These are phyloP conservation scores for Citrus glauca DNA, from an alignment of 345 rosid genomes.

Conservation along the genomic window DNA sequence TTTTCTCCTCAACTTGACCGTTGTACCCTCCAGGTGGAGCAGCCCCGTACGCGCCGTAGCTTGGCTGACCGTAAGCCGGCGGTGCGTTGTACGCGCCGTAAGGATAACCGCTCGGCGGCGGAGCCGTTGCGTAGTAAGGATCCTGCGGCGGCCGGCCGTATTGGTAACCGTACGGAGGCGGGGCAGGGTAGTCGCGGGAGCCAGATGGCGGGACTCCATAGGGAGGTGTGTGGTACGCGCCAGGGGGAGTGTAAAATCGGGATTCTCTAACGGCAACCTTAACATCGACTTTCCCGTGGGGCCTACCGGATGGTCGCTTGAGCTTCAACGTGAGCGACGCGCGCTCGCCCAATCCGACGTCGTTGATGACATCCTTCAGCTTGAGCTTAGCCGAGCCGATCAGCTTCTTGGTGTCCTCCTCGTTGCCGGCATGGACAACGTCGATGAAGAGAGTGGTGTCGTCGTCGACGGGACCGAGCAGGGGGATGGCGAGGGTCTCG, in stretches of 20 bases:
- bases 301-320: conserved; percentile 88
- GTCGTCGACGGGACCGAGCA: conserved; percentile 34
- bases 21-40: conserved; percentile 1
- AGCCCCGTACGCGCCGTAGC: conserved; percentile 13
- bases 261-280: conserved; percentile 40
- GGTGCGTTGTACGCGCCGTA: conserved; percentile 24
- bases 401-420: conserved; percentile 66
- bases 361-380: conserved; percentile 58
- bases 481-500: conserved; percentile 43
- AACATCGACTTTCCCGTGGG: conserved; percentile 79
- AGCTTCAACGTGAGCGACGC: conserved; percentile 37
- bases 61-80: conserved; percentile 24
- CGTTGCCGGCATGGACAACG: conserved; percentile 66
- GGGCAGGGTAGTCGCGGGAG: conserved; percentile 30
- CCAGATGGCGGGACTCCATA: conserved; percentile 35
- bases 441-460: conserved; percentile 53
- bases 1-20: conserved; percentile 35
- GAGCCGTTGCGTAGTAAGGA: conserved; percentile 21
- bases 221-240: conserved; percentile 29
- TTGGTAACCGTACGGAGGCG: conserved; percentile 21
- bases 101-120: conserved; percentile 31
- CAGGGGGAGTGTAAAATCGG: conserved; percentile 9
- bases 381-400: conserved; percentile 70
- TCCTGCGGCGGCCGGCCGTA: conserved; percentile 25
- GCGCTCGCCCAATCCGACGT: conserved; percentile 47